Base-by-base conservation (phyloP, 2,329 filamentous ascomycete genomes). In the Venturia asperata region DNA sequence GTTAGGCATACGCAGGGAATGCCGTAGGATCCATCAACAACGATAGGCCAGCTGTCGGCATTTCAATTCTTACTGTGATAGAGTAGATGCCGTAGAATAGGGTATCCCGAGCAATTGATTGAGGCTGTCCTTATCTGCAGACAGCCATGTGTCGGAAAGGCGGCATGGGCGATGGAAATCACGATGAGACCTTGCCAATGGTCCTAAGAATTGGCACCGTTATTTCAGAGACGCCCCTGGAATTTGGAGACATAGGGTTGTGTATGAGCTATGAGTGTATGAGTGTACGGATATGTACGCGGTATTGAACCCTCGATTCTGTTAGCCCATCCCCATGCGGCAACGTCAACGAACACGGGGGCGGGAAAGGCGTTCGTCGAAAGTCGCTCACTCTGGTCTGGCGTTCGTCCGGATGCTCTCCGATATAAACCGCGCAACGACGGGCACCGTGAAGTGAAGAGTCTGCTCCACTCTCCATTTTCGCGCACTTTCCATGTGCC, bases 161-260 rank as follows among this genome's bases (percentile, higher is more conserved):
- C n/a, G 52, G 52, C 17, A 58, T 58, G 27, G 52, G 15, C 52
- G 52, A n/a, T 34, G 11, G 49, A 37, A 56, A 56, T 56, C 24
- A 37, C n/a, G 52, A 45, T 61, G 60, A 61, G 60, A 61, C 60
- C 30, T 42, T 45, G 60, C 60, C 60, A 61, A 42, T 42, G 42
- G 60, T 19, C 11, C 60, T 45, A 61, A 61, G 60, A 61, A 61
- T 61, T 61, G 60, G 60, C 60, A 61, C 21, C 24, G 45, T 61
- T 34, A 34, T 34, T 61, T 11, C 60, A 61, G 17, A 61, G 42
- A 24, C 37, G 58, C 27, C 9, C 30, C 30, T 34, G 30, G n/a
- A 11, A 19, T n/a, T 17, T 60, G 55, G 27, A 42, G 39, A 19
- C 13, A 61, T 37, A 58, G 27, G 52, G 52, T 58, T 34, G 1